Evolutionary conservation across 2,329 filamentous ascomycete genomes (phyloP).

Genomic region (Trichoderma oligosporum): DNA sequence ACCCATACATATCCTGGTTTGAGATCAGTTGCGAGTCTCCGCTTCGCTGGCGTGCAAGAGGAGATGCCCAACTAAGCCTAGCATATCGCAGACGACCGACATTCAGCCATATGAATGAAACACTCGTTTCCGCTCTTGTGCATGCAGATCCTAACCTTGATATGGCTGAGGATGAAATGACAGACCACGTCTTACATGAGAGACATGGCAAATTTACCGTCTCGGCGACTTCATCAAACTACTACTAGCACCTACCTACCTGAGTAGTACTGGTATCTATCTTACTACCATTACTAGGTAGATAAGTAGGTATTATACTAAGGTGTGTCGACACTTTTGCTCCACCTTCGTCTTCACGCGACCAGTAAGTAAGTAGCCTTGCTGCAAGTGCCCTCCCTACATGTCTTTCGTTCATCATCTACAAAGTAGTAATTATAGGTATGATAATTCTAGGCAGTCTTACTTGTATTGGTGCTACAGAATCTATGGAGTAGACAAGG

Average conservation of each 20-base stretch:
- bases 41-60: not conserved
- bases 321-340: not conserved
- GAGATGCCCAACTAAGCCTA: constrained; percentile 8
- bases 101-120: not conserved
- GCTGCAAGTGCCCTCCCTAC: not conserved
- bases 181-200: not conserved
- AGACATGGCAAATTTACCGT: not conserved
- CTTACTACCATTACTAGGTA: not conserved
- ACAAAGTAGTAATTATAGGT: too few relatives aligned
- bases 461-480: not conserved
- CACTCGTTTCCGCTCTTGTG: not conserved
- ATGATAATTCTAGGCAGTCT: too few relatives aligned
- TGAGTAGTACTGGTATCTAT: too few relatives aligned
- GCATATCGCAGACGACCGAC: not conserved
- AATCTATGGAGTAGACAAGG: too few relatives aligned
- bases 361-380: not conserved
- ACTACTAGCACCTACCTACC: too few relatives aligned
- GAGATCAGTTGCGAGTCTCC: constrained; percentile 1
- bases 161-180: not conserved
- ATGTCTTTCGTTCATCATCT: not conserved
- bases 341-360: not conserved
- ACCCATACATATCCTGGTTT: not conserved
- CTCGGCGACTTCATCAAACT: not conserved
- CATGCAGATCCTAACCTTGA: not conserved
- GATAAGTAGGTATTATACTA: not conserved